Base-by-base conservation (phyloP, 495 filamentous ascomycete genomes). In the Halenospora varia region DNA sequence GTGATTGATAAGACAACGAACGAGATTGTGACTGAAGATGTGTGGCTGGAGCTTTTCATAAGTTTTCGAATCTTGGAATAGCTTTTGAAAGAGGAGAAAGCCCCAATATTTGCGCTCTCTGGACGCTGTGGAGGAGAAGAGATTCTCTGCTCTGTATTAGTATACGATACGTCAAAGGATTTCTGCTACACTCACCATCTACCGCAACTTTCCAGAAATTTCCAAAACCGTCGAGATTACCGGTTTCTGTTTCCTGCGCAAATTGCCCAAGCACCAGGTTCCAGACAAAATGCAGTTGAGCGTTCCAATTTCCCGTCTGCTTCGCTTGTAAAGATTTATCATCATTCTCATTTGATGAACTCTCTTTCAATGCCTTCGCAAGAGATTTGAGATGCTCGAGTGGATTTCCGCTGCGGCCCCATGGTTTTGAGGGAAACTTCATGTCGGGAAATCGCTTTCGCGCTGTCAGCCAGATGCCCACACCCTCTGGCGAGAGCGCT, bases 151-250 rank as follows among this genome's bases (percentile, higher is more conserved):
- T 56, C n/a, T 17, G 17, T 3, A 19, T 60, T 47, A 50, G 35
- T 3, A 18, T 47, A 55, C 15, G 10, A 59, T 29, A 29, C 17
- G 29, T 56, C 13, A 6, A 54, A 51, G 40, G 50, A 80, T 87
- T 80, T 68, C 89, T 86, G 82, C 24, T 20, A n/a, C 2, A 56
- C 51, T 51, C 20, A 66, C 64, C 65, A 70, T 97, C 94, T 56
- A 97, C 88, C 59, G 87, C 84, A 19, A 88, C 84, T n/a, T 82
- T 82, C 94, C 94, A 98, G 64, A 97, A 92, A 35, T 88, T 81
- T 48, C 74, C 73, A 66, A 96, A 92, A 42, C 83, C 65, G 72
- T 66, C 50, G 64, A 72, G 57, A 68, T 68, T 35, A 56, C 65
- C 55, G 41, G 68, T 46, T 26, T 69, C 66, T 10, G 64, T 70